These are phyloP conservation scores for Ascoidea rubescens DNA, from an alignment of 805 yeast genomes.

Conservation along the genomic window DNA sequence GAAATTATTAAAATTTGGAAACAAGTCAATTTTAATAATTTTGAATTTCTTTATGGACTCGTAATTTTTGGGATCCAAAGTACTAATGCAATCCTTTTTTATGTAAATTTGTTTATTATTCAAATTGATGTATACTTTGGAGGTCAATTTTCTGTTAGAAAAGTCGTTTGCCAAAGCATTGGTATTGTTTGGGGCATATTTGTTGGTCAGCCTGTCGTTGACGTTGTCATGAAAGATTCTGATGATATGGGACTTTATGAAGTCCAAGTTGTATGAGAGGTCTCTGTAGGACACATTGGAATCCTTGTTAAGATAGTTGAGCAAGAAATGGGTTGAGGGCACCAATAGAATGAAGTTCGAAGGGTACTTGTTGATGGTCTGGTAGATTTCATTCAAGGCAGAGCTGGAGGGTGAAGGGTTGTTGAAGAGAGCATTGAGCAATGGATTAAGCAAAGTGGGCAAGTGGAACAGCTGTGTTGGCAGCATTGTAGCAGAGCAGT, in stretches of 20 bases:
- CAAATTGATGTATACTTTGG: background rate
- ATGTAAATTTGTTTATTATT: background rate
- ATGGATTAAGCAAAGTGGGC: constrained; percentile 47
- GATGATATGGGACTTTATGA: background rate
- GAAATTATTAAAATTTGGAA: constrained; percentile 43
- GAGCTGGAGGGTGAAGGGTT: constrained; percentile 38
- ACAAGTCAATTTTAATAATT: constrained; percentile 31
- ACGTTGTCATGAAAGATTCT: background rate
- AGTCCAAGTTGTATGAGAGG: background rate
- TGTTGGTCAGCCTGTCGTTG: background rate
- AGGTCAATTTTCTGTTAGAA: no score
- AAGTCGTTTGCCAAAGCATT: no score
- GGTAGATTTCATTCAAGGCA: constrained; percentile 32
- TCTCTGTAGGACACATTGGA: background rate
- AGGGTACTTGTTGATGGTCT: constrained; percentile 26
- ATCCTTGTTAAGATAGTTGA: constrained; percentile 24
- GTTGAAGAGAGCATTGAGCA: constrained; percentile 52
- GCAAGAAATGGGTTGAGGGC: constrained; percentile 40
- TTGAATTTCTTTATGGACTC: constrained; percentile 16
- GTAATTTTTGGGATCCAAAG: background rate
- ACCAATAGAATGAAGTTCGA: constrained; percentile 45
- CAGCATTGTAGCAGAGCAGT: background rate
- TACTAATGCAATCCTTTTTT: background rate
- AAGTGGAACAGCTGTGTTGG: constrained; percentile 18
- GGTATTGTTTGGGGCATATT: no score